These are phyloP conservation scores for Penicillium mononematosum DNA, from an alignment of 495 filamentous ascomycete genomes.

Conservation along the genomic window DNA sequence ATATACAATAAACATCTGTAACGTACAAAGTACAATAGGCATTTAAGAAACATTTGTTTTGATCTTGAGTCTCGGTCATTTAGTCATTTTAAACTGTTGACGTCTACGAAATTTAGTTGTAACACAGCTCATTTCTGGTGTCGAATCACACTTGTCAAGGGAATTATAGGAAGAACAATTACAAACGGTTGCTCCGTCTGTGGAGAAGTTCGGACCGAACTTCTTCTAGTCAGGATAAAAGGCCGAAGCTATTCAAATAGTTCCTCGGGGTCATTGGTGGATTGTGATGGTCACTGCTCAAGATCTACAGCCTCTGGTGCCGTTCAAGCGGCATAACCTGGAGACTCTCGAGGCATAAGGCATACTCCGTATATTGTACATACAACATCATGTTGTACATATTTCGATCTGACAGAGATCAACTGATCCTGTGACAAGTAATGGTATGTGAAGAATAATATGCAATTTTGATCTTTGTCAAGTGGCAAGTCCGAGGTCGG, in stretches of 20 bases:
- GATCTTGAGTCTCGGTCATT: not conserved
- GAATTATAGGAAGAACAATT: not conserved
- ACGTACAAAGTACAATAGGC: not conserved
- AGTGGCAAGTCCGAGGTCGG: constrained; percentile 8
- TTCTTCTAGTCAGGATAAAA: constrained; percentile 6
- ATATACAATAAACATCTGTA: not conserved
- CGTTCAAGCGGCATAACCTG: not conserved
- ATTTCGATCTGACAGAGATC: constrained; percentile 19
- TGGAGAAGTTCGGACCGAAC: constrained; percentile 1
- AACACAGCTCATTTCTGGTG: constrained; percentile 9
- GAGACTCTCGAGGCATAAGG: not conserved
- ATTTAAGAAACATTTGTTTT: not conserved
- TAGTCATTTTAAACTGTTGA: not conserved
- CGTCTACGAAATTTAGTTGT: constrained; percentile 8
- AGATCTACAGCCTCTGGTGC: constrained; percentile 18
- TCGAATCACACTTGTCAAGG: constrained; percentile 1
- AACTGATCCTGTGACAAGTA: constrained; percentile 4
- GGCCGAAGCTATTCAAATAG: constrained; percentile 17
- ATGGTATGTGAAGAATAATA: constrained; percentile 10
- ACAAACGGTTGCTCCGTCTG: not conserved
- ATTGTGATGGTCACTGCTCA: constrained; percentile 11
- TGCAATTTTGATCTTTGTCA: not conserved
- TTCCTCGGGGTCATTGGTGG: constrained; percentile 14
- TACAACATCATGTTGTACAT: not conserved
- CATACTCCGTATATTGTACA: not conserved